phyloP scores from a whole-genome alignment of 257 asterid genomes.

The Handroanthus guayacan region DNA sequence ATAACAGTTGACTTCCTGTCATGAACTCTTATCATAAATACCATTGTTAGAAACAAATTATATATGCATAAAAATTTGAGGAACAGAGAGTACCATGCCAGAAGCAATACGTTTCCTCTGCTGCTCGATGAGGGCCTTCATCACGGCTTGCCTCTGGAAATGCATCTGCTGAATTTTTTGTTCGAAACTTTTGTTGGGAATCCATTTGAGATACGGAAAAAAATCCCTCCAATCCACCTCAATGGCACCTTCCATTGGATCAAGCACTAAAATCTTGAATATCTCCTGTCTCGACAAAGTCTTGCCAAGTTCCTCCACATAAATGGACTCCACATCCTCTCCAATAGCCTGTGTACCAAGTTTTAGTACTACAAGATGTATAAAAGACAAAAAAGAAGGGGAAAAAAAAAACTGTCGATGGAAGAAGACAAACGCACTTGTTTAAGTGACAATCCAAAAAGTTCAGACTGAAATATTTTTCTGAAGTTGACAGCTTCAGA shows the following conservation, averaged over 20 bases:
- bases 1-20: constrained; percentile 69
- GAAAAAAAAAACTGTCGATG: not conserved
- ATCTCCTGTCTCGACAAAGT: constrained; percentile 60
- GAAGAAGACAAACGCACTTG: constrained; percentile 52
- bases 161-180: constrained; percentile 52
- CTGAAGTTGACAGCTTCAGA: constrained; percentile 67
- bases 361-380: not conserved
- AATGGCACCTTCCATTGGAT: constrained; percentile 85
- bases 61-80: not conserved
- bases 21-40: constrained; percentile 16
- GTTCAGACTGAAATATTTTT: constrained; percentile 70
- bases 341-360: constrained; percentile 63
- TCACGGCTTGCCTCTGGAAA: constrained; percentile 59
- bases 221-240: constrained; percentile 99
- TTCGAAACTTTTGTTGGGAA: constrained; percentile 74
- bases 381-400: not conserved
- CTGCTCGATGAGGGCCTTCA: constrained; percentile 66
- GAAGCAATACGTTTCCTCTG: constrained; percentile 66
- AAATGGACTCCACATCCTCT: constrained; percentile 61
- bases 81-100: constrained; percentile 57
- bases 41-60: not conserved
- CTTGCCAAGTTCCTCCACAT: constrained; percentile 65
- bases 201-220: constrained; percentile 84
- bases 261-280: constrained; percentile 64
- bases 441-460: constrained; percentile 75